A percentile compares a stretch with the other conserved stretches of the same genome.
These are phyloP conservation scores for Boletus pseudopeckii DNA, from an alignment of 768 basidiomycete species.

Conservation along the genomic window DNA sequence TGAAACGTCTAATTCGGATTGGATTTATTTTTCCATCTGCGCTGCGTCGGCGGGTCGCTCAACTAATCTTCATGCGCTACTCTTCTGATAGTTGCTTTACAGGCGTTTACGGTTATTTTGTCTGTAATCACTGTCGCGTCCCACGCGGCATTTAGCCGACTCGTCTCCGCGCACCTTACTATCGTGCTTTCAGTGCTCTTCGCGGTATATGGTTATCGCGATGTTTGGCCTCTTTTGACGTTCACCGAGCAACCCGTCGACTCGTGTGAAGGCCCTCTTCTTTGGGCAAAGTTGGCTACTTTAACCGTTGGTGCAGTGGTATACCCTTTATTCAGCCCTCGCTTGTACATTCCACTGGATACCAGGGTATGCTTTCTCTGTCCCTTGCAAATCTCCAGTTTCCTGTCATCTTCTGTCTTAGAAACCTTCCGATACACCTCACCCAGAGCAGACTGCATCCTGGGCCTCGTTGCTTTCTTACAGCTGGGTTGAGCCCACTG, in stretches of 20 bases:
- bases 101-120: not conserved
- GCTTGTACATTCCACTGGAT: not conserved
- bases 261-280: not conserved
- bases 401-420: not conserved
- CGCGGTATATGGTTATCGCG: not conserved
- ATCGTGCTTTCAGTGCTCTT: not conserved
- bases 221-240: constrained; percentile 1
- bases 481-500: constrained; percentile 1
- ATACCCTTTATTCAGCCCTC: constrained; percentile 1
- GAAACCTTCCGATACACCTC: not conserved
- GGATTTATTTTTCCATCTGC: not conserved
- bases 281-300: not conserved
- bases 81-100: not conserved
- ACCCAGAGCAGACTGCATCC: not conserved
- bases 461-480: not conserved
- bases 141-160: not conserved
- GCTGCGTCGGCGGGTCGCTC: not conserved
- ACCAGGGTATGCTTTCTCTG: not conserved
- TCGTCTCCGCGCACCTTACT: not conserved
- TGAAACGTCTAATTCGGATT: not conserved
- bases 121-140: not conserved
- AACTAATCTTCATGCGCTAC: not conserved
- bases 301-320: not conserved
- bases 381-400: not conserved
- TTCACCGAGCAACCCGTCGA: not conserved